Conservation (phyloP, 768 basidiomycete species). For the Cytidiella melzeri region DNA sequence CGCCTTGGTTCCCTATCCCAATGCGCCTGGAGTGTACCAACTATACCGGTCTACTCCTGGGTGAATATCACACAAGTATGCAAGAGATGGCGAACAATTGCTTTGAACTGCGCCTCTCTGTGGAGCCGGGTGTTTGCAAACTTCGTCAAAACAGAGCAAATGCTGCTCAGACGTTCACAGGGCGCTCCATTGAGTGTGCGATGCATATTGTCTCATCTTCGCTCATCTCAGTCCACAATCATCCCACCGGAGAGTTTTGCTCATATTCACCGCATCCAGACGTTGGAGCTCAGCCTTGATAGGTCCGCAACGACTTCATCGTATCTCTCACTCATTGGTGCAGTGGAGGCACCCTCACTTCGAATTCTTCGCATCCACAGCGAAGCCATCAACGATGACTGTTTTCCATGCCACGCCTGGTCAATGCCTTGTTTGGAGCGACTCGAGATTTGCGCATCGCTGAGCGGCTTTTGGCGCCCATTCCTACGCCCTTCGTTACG, state of each 20-base stretch:
- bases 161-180: not conserved
- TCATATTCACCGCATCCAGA: not conserved
- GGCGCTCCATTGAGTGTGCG: not conserved
- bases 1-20: no score
- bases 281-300: not conserved
- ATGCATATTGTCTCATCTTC: not conserved
- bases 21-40: not conserved
- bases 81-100: not conserved
- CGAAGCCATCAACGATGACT: not conserved
- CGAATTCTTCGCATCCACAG: not conserved
- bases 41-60: not conserved
- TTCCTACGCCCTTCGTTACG: not conserved
- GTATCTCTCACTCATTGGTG: not conserved
- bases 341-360: not conserved
- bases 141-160: not conserved
- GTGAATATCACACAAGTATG: not conserved
- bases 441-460: not conserved
- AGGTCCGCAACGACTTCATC: no score
- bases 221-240: no score
- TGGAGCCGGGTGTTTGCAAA: not conserved
- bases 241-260: not conserved
- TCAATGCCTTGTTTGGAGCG: not conserved
- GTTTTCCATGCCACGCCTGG: not conserved
- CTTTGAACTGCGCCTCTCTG: not conserved
- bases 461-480: not conserved